These are phyloP conservation scores for Amorphotheca resinae DNA, from an alignment of 495 filamentous ascomycete genomes.

Conservation along the genomic window DNA sequence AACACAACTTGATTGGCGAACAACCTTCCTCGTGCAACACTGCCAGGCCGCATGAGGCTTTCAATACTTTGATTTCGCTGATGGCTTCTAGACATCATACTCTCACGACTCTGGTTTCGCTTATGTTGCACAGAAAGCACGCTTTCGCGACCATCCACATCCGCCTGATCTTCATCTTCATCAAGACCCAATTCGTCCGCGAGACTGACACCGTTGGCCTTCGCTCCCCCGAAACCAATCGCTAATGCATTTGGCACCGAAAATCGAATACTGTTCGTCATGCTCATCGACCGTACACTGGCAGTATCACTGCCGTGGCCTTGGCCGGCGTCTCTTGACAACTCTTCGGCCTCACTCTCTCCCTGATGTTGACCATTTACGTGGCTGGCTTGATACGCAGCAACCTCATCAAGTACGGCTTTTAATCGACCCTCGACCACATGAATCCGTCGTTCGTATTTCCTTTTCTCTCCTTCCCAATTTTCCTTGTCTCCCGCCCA, in stretches of 20 bases:
- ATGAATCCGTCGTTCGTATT: slow-evolving; percentile 70
- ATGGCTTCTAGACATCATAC: slow-evolving; percentile 31
- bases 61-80: slow-evolving; percentile 36
- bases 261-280: slow-evolving; percentile 60
- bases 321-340: slow-evolving; percentile 18
- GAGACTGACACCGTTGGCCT: slow-evolving; percentile 57
- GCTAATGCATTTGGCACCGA: slow-evolving; percentile 45
- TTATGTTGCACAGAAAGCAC: slow-evolving; percentile 29
- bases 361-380: neutral
- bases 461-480: slow-evolving; percentile 72
- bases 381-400: slow-evolving; percentile 54
- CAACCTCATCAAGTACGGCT: slow-evolving; percentile 70
- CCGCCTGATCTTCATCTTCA: slow-evolving; percentile 49
- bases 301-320: slow-evolving; percentile 56
- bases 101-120: slow-evolving; percentile 33
- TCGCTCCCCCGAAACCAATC: slow-evolving; percentile 36
- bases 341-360: slow-evolving; percentile 42
- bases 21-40: slow-evolving; percentile 33
- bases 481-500: slow-evolving; percentile 73
- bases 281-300: slow-evolving; percentile 66
- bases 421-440: slow-evolving; percentile 79
- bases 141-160: slow-evolving; percentile 42
- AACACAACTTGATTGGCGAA: slow-evolving; percentile 35
- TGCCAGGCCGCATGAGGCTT: slow-evolving; percentile 35
- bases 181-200: slow-evolving; percentile 86